A percentile compares a stretch with the other conserved stretches of the same genome.
These are phyloP conservation scores for Thelonectria discophora DNA, from an alignment of 2,329 filamentous ascomycete genomes.

Conservation along the genomic window DNA sequence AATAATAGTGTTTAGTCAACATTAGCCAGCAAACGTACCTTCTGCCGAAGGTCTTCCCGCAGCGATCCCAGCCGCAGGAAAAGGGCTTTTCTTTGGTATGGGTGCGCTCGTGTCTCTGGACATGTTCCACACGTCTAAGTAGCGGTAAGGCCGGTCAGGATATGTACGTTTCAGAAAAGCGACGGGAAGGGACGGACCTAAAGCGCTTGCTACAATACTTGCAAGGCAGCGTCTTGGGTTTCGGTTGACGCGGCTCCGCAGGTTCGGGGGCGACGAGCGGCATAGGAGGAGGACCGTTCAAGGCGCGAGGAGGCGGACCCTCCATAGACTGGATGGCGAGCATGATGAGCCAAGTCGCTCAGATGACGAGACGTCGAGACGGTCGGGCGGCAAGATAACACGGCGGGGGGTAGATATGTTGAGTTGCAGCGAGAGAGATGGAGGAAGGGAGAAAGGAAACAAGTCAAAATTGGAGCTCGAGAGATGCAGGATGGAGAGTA, in stretches of 20 bases:
- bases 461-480: conserved; percentile 42
- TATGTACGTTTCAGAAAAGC: conserved; percentile 9
- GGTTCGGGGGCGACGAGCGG: conserved; percentile 53
- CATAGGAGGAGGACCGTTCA: conserved; percentile 37
- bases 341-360: conserved; percentile 51
- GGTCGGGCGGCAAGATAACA: conserved; percentile 19
- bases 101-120: conserved; percentile 70
- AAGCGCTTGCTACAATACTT: conserved; percentile 71
- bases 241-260: conserved; percentile 63
- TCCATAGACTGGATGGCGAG: conserved; percentile 64
- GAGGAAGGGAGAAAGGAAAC: conserved; percentile 33
- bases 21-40: conserved; percentile 56
- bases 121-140: conserved; percentile 69
- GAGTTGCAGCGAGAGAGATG: conserved; percentile 25
- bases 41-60: conserved; percentile 70
- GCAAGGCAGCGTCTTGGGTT: conserved; percentile 70
- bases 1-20: conserved; percentile 33
- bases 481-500: conserved; percentile 39
- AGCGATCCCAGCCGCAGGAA: conserved; percentile 65
- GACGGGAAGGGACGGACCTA: conserved; percentile 55
- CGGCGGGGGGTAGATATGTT: conserved; percentile 31
- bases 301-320: conserved; percentile 49
- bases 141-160: conserved; percentile 33
- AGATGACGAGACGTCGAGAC: conserved; percentile 30
- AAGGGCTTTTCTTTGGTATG: conserved; percentile 74